phyloP scores from a whole-genome alignment of 225 moss, liverwort and hornwort genomes.

The Thuidium tamariscinum region DNA sequence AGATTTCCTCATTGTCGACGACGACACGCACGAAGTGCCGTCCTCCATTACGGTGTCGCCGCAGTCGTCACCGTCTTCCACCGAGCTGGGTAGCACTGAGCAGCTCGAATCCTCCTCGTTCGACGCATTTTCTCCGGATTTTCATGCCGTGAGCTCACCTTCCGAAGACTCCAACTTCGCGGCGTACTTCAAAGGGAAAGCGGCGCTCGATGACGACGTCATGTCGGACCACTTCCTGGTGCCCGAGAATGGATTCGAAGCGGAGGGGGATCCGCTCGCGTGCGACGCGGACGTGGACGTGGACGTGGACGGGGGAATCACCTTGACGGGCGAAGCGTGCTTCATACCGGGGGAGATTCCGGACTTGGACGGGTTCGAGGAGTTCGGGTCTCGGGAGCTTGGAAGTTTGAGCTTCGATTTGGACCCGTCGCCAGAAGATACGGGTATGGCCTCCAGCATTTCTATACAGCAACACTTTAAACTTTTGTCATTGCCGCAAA shows the following conservation, averaged over 20 bases:
- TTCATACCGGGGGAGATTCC: constrained; percentile 31
- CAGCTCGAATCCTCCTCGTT: constrained; percentile 1
- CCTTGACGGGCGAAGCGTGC: constrained; percentile 11
- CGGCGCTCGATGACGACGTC: constrained; percentile 21
- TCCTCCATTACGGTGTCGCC: constrained; percentile 17
- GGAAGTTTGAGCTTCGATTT: constrained; percentile 17
- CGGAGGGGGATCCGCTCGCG: not conserved
- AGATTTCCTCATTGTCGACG: constrained; percentile 8
- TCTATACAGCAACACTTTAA: not conserved
- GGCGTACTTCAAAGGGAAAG: constrained; percentile 28
- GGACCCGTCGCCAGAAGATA: constrained; percentile 3
- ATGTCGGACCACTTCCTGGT: constrained; percentile 20
- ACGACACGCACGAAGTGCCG: constrained; percentile 30
- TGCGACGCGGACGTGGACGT: constrained; percentile 1
- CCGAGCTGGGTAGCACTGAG: not conserved
- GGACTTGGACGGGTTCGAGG: constrained; percentile 19
- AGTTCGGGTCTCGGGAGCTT: constrained; percentile 21
- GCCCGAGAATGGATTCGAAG: constrained; percentile 7
- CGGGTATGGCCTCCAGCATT: not conserved
- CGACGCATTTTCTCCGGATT: constrained; percentile 12
- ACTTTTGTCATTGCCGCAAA: not conserved
- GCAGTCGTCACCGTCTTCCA: not conserved
- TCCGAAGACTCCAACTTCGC: constrained; percentile 22
- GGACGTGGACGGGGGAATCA: not conserved
- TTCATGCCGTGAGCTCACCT: constrained; percentile 5